Base-by-base conservation (phyloP, 2,329 filamentous ascomycete species). In the Phaeosphaeriaceae sp. region DNA sequence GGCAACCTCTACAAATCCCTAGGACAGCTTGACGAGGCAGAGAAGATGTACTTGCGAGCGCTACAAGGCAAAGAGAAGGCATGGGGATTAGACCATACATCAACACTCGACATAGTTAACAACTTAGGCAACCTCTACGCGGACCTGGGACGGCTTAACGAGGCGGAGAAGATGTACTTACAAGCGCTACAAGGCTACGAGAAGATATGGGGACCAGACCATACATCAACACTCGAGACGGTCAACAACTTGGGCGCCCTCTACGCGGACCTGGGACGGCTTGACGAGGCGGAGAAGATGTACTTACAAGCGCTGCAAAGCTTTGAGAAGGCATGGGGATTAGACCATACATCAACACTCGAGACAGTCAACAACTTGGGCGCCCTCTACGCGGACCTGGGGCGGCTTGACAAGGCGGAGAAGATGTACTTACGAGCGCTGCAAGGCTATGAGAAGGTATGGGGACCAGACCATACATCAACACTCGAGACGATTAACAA, bases 271-370 rank as follows among this genome's bases (percentile, higher is more conserved):
- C 56, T 50, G 51, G 58, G 50, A 36, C 46, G 43, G 51, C 47
- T 60, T 3, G 43, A 18, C 1, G 40, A 56, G 37, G 56, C 56
- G n/a, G 41, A 43, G 30, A 5, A 8, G 26, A 51, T 46, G 48
- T 51, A 36, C 35, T 23, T 46, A 28, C 42, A 58, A 46, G 54
- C 57, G 36, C 51, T 62, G 30, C 48, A 52, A 50, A 56, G 56
- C 13, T 41, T 36, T 5, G 56, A 62, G 51, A 42, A 60, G 44
- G 48, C 46, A 47, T 29, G 30, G 21, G 41, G 52, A 15, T 36
- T 36, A 29, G 29, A 56, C 16, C 52, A 56, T 30, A 47, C 50
- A 48, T 55, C 54, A n/a, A 64, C 59, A 47, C 48, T 51, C 18
- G 1, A 18, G 6, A 46, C 32, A 18, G 42, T 50, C 32, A 46